Evolutionary conservation across 176 grass and related monocot genomes (phyloP).

Genomic region (Cenchrus americanus): DNA sequence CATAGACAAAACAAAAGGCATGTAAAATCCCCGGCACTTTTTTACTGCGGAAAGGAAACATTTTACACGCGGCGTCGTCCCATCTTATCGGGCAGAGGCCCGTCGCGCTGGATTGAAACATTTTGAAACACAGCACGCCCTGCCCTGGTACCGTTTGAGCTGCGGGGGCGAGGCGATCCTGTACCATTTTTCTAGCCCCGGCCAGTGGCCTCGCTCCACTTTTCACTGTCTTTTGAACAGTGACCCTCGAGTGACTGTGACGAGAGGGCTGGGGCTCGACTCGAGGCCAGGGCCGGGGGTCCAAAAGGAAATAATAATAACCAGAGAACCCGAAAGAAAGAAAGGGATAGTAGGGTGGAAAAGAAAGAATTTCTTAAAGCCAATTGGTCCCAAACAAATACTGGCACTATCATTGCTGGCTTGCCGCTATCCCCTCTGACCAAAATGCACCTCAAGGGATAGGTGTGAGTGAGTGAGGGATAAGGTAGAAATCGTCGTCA

Average conservation of each 20-base stretch:
- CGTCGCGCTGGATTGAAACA: constrained; percentile 17
- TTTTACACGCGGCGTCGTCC: background rate
- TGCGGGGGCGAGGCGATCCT: constrained; percentile 42
- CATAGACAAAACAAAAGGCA: too few species aligned
- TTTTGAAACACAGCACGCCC: constrained; percentile 28
- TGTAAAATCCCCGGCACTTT: too few species aligned
- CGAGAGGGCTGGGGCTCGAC: background rate
- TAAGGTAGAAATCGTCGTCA: too few species aligned
- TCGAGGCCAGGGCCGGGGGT: constrained; percentile 23
- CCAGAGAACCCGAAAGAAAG: constrained; percentile 43
- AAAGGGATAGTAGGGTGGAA: constrained; percentile 32
- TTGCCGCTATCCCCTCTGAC: background rate
- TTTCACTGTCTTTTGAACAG: constrained; percentile 53
- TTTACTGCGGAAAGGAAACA: too few species aligned
- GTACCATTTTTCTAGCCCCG: constrained; percentile 19
- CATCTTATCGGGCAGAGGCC: background rate
- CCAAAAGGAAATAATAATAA: constrained; percentile 56
- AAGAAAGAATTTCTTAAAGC: constrained; percentile 40
- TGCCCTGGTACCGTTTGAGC: constrained; percentile 28
- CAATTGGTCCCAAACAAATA: constrained; percentile 54
- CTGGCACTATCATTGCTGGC: constrained; percentile 23
- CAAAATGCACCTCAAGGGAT: constrained; percentile 8
- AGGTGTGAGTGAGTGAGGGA: too few species aligned
- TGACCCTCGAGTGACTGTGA: constrained; percentile 24
- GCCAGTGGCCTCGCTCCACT: constrained; percentile 31